phyloP scores from a whole-genome alignment of 306 rosid genomes.

The Purshia tridentata region DNA sequence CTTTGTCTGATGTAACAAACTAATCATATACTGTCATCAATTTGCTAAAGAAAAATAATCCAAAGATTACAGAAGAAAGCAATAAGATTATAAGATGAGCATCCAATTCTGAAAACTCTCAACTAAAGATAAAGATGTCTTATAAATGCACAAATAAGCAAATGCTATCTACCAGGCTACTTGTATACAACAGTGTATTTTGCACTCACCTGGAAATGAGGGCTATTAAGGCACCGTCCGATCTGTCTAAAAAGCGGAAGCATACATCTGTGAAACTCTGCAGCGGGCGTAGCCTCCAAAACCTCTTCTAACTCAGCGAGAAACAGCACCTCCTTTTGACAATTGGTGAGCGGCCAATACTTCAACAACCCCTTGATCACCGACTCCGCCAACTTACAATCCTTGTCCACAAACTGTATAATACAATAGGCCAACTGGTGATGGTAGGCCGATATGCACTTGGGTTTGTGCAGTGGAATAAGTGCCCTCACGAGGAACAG shows the following conservation, averaged over 20 bases:
- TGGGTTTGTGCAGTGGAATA: conserved; percentile 70
- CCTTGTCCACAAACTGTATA: conserved; percentile 72
- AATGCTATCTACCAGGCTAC: not conserved
- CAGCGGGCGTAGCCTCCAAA: conserved; percentile 46
- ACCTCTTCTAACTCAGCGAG: conserved; percentile 64
- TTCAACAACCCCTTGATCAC: conserved; percentile 67
- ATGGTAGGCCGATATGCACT: conserved; percentile 40
- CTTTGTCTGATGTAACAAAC: not conserved
- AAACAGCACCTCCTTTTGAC: conserved; percentile 75
- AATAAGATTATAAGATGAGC: not conserved
- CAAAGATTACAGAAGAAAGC: not conserved
- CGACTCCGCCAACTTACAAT: conserved; percentile 53
- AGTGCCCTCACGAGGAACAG: conserved; percentile 57
- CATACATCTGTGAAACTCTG: conserved; percentile 51
- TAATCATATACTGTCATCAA: not conserved
- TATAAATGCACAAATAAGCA: not conserved
- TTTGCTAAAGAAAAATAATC: not conserved
- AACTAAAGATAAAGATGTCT: not conserved
- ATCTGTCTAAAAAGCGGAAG: conserved; percentile 58
- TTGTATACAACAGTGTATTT: not conserved
- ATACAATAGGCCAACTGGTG: conserved; percentile 60
- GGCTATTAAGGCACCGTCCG: conserved; percentile 65
- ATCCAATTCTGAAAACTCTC: not conserved
- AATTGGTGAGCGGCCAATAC: conserved; percentile 72
- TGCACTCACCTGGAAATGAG: conserved; percentile 62